A percentile compares a stretch with the other conserved stretches of the same genome.
Evolutionary conservation across 2,329 filamentous ascomycete species (phyloP).

Genomic region (Neocatenulostroma microsporum): DNA sequence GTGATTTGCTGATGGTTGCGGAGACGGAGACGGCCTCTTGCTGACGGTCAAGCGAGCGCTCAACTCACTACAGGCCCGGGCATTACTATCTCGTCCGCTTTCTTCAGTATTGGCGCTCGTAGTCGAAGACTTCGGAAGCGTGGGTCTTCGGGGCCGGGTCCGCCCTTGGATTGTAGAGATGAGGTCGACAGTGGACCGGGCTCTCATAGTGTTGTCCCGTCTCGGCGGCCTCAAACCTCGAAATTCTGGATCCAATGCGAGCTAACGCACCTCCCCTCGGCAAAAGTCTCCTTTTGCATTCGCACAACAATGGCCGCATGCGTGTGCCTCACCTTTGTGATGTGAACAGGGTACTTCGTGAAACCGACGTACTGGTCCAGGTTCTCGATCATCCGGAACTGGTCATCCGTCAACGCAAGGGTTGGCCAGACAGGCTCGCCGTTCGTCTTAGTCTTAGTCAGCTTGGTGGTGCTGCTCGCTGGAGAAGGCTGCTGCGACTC

Average conservation of each 20-base stretch:
- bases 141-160: too few relatives aligned
- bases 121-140: too few relatives aligned
- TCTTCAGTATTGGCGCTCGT: too few relatives aligned
- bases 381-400: slow-evolving; percentile 77
- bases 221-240: slow-evolving; percentile 38
- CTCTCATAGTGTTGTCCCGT: slow-evolving; percentile 18
- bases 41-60: too few relatives aligned
- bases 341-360: slow-evolving; percentile 58
- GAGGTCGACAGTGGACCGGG: too few relatives aligned
- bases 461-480: not conserved
- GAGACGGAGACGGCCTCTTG: too few relatives aligned
- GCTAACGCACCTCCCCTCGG: slow-evolving; percentile 70
- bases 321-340: slow-evolving; percentile 68
- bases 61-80: too few relatives aligned
- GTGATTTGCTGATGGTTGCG: too few relatives aligned
- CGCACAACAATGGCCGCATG: slow-evolving; percentile 89
- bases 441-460: slow-evolving; percentile 3
- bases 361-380: slow-evolving; percentile 57
- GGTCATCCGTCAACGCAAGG: slow-evolving; percentile 67
- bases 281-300: slow-evolving; percentile 56
- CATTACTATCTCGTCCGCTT: too few relatives aligned
- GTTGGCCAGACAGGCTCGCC: slow-evolving; percentile 45
- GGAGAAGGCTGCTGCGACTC: slow-evolving; percentile 25
- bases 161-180: too few relatives aligned
- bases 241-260: slow-evolving; percentile 77